Percentiles rank a stretch among this genome's conserved stretches.
Conservation (phyloP, 352 stramenopile species). For the Pythium periplocum region DNA sequence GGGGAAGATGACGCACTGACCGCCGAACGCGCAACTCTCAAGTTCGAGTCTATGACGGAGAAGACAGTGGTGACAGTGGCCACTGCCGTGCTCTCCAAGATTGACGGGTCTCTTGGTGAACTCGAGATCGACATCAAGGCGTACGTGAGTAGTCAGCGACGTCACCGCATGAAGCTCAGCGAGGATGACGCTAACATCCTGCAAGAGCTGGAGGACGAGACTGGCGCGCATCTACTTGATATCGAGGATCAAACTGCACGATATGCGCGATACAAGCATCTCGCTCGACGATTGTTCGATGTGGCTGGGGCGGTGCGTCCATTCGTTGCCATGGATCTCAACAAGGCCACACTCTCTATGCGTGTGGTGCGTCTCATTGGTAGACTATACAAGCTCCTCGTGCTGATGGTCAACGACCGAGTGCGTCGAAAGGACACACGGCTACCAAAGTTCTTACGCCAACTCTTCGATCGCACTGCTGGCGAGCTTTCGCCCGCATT, state of each 20-base stretch:
- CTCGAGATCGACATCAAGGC: slow-evolving; percentile 27
- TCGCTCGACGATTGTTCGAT: slow-evolving; percentile 31
- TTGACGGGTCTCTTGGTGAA: slow-evolving; percentile 25
- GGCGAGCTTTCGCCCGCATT: slow-evolving; percentile 32
- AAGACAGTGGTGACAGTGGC: slow-evolving; percentile 32
- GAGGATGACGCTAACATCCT: slow-evolving; percentile 31
- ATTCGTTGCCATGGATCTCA: slow-evolving; percentile 46
- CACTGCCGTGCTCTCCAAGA: slow-evolving; percentile 21
- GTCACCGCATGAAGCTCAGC: slow-evolving; percentile 30
- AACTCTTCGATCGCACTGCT: slow-evolving; percentile 43
- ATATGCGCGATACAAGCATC: slow-evolving; percentile 13
- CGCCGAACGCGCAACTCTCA: slow-evolving; percentile 3
- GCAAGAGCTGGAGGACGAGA: slow-evolving; percentile 34
- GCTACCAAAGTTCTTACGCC: slow-evolving; percentile 33
- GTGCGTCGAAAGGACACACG: slow-evolving; percentile 35
- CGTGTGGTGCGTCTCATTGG: slow-evolving; percentile 38
- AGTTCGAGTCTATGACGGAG: slow-evolving; percentile 20
- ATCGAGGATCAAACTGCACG: slow-evolving; percentile 8
- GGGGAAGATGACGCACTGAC: slow-evolving; percentile 4
- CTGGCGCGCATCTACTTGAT: slow-evolving; percentile 21
- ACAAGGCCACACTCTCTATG: slow-evolving; percentile 23
- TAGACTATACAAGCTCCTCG: slow-evolving; percentile 50
- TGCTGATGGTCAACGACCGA: slow-evolving; percentile 31
- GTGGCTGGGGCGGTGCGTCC: slow-evolving; percentile 29
- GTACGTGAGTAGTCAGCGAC: slow-evolving; percentile 30